Evolutionary conservation across 2,329 filamentous ascomycete genomes (phyloP).

Genomic region (Rutstroemia sydowiana): DNA sequence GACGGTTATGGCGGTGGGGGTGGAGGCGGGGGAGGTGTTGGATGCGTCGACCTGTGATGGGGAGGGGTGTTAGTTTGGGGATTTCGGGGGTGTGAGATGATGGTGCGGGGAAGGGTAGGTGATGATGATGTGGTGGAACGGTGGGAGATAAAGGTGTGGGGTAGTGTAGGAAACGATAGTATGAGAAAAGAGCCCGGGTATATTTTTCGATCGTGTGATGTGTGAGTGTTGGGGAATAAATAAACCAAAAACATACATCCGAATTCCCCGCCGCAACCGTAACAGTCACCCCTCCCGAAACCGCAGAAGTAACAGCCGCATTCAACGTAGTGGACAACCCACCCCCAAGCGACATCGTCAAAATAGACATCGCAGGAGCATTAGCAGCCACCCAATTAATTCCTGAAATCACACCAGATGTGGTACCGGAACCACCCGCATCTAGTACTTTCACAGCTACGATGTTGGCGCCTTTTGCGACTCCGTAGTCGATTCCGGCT

Average conservation of each 20-base stretch:
- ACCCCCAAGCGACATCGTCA: slow-evolving; percentile 50
- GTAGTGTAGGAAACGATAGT: too few species aligned
- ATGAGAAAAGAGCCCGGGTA: too few species aligned
- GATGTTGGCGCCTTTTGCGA: slow-evolving; percentile 34
- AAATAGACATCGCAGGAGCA: slow-evolving; percentile 33
- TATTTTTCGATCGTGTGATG: too few species aligned
- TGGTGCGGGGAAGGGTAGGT: too few species aligned
- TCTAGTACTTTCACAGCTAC: slow-evolving; percentile 35
- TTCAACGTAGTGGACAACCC: slow-evolving; percentile 40
- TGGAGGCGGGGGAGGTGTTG: slow-evolving; percentile 41
- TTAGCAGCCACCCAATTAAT: slow-evolving; percentile 32
- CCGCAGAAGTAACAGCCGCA: slow-evolving; percentile 40
- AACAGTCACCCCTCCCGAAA: slow-evolving; percentile 40
- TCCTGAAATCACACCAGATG: slow-evolving; percentile 32
- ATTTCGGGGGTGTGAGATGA: too few species aligned
- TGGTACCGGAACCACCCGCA: slow-evolving; percentile 27
- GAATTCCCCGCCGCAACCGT: slow-evolving; percentile 50
- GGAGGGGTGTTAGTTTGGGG: background rate
- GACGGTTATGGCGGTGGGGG: slow-evolving; percentile 44
- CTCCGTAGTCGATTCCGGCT: slow-evolving; percentile 31
- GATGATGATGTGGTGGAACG: too few species aligned
- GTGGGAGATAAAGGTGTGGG: too few species aligned
- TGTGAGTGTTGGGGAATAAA: too few species aligned
- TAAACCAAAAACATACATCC: slow-evolving; percentile 17
- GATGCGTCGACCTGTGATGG: slow-evolving; percentile 28